Conservation (phyloP, 2,329 filamentous ascomycete genomes). For the Aureobasidium uvarum region DNA sequence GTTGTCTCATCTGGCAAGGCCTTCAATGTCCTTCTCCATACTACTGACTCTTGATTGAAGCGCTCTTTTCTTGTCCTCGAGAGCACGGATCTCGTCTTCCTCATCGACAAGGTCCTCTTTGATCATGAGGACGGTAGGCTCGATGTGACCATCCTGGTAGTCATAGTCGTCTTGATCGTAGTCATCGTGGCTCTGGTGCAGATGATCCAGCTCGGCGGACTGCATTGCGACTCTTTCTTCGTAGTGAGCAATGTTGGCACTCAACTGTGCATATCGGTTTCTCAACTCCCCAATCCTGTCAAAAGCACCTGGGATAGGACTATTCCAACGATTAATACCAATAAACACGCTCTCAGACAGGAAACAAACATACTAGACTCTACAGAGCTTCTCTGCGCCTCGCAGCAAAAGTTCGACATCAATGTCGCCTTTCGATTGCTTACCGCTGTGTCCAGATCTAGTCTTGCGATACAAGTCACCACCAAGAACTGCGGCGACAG, state of each 20-base stretch:
- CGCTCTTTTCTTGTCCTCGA: conserved; percentile 62
- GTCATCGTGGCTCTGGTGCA: conserved; percentile 53
- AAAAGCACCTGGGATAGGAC: conserved; percentile 70
- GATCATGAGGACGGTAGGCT: conserved; percentile 53
- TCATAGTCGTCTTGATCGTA: conserved; percentile 53
- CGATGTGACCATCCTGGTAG: conserved; percentile 55
- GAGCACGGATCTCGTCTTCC: conserved; percentile 64
- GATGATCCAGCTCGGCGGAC: conserved; percentile 66
- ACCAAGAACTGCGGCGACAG: conserved; percentile 85
- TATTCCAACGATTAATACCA: conserved; percentile 32
- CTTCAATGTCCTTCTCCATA: conserved; percentile 67
- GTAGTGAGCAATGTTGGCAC: conserved; percentile 73
- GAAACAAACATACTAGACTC: conserved; percentile 64
- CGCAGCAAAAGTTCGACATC: conserved; percentile 81
- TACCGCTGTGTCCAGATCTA: conserved; percentile 47
- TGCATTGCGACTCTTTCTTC: conserved; percentile 78
- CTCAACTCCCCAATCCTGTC: conserved; percentile 74
- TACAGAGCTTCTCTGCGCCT: conserved; percentile 86
- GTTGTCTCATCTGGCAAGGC: conserved; percentile 55
- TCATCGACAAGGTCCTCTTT: conserved; percentile 67
- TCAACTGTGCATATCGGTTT: conserved; percentile 67
- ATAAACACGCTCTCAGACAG: not conserved
- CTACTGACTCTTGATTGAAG: conserved; percentile 64
- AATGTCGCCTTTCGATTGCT: conserved; percentile 63
- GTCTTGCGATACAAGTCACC: conserved; percentile 83